phyloP scores from a whole-genome alignment of 495 filamentous ascomycete species.

The Penicillium maclennaniae region DNA sequence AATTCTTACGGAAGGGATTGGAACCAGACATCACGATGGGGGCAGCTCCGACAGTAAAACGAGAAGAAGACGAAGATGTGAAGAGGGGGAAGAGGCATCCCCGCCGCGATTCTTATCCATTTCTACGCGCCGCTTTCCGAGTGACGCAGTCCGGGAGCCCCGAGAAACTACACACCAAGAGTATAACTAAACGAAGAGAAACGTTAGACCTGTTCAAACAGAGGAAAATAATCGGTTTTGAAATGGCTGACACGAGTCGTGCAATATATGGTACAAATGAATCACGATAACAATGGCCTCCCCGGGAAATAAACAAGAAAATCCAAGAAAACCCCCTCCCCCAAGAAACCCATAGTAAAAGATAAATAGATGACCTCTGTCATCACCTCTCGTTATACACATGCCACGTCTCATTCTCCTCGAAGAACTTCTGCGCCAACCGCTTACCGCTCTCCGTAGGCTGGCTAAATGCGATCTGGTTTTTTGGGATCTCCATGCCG shows the following conservation, averaged over 20 bases:
- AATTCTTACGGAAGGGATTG: constrained; percentile 54
- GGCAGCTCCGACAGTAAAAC: constrained; percentile 11
- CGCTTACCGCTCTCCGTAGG: constrained; percentile 65
- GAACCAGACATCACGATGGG: constrained; percentile 49
- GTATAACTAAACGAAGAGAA: background rate
- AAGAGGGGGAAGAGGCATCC: constrained; percentile 18
- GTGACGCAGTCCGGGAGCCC: constrained; percentile 28
- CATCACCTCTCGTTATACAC: constrained; percentile 45
- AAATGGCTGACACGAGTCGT: constrained; percentile 1
- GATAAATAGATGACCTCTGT: constrained; percentile 1
- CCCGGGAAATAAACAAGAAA: constrained; percentile 7
- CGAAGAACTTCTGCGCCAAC: constrained; percentile 64
- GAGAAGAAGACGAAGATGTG: constrained; percentile 16
- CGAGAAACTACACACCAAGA: constrained; percentile 19
- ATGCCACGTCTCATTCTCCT: constrained; percentile 47
- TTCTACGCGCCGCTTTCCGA: constrained; percentile 29
- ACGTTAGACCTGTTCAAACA: background rate
- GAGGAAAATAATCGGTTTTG: background rate
- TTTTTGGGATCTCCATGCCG: constrained; percentile 61
- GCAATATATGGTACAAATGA: constrained; percentile 7
- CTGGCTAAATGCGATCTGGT: constrained; percentile 67
- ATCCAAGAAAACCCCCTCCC: background rate
- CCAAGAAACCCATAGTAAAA: constrained; percentile 1
- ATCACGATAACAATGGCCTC: background rate
- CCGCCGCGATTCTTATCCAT: constrained; percentile 27